Evolutionary conservation across 257 asterid genomes (phyloP).

Genomic region (Solanum etuberosum): DNA sequence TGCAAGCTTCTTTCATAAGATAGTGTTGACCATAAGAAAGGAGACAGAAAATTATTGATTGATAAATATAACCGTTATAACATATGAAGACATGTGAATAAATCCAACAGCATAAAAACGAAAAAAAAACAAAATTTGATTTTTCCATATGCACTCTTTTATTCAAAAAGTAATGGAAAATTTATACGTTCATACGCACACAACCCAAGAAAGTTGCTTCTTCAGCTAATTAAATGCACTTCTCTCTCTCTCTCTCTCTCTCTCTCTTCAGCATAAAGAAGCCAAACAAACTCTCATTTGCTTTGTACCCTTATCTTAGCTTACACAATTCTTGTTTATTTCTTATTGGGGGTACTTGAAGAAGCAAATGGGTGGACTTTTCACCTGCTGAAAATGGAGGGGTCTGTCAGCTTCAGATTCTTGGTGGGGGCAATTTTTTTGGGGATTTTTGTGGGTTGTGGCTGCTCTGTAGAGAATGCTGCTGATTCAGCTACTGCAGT

Average conservation of each 20-base stretch:
- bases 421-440: conserved; percentile 31
- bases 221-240: not conserved
- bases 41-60: not conserved
- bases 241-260: not conserved
- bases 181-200: not conserved
- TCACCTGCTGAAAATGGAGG: conserved; percentile 29
- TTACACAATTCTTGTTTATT: not conserved
- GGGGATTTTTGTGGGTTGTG: conserved; percentile 25
- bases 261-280: not conserved
- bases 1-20: not conserved
- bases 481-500: conserved; percentile 31
- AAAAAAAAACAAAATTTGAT: not conserved
- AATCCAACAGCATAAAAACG: not conserved
- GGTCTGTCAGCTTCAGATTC: conserved; percentile 15
- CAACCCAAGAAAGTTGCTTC: not conserved
- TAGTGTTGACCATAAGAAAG: not conserved
- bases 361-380: not conserved
- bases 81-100: not conserved
- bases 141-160: not conserved
- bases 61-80: not conserved
- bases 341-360: not conserved
- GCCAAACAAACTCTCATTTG: not conserved
- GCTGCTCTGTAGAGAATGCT: conserved; percentile 11
- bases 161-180: not conserved
- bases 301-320: not conserved